These are phyloP conservation scores for Pseudogymnoascus sp. DNA, from an alignment of 2,329 filamentous ascomycete genomes.

Conservation along the genomic window DNA sequence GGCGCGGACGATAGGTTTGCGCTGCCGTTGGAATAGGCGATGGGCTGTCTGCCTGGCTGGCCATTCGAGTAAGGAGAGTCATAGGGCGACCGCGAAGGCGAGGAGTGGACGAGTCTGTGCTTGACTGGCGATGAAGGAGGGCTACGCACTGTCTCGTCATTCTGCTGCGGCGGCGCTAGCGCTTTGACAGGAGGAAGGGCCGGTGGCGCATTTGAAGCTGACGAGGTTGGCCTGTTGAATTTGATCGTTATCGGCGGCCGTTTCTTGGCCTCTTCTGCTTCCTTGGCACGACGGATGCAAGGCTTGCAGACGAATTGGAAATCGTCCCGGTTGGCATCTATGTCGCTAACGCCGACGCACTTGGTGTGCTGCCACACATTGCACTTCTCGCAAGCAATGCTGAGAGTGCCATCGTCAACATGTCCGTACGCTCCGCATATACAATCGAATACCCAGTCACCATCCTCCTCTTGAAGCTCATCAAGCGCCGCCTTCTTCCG, in stretches of 20 bases:
- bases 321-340: constrained; percentile 72
- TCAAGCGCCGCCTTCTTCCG: constrained; percentile 68
- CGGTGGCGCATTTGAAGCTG: constrained; percentile 32
- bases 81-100: neutral
- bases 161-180: neutral
- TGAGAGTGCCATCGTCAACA: constrained; percentile 89
- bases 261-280: constrained; percentile 50
- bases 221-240: constrained; percentile 40
- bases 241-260: constrained; percentile 50
- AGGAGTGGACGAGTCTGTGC: constrained; percentile 1
- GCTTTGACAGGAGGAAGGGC: neutral
- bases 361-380: constrained; percentile 96
- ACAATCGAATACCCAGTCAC: constrained; percentile 92
- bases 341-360: constrained; percentile 71
- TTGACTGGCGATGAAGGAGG: neutral
- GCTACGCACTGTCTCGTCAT: neutral
- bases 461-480: constrained; percentile 59
- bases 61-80: constrained; percentile 17
- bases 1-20: neutral
- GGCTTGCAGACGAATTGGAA: constrained; percentile 80
- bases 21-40: neutral
- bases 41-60: constrained; percentile 13
- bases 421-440: constrained; percentile 83
- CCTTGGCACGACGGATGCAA: constrained; percentile 62
- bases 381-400: constrained; percentile 86